Conservation (phyloP, 2,329 filamentous ascomycete species). For the Penicillium sumatraense region DNA sequence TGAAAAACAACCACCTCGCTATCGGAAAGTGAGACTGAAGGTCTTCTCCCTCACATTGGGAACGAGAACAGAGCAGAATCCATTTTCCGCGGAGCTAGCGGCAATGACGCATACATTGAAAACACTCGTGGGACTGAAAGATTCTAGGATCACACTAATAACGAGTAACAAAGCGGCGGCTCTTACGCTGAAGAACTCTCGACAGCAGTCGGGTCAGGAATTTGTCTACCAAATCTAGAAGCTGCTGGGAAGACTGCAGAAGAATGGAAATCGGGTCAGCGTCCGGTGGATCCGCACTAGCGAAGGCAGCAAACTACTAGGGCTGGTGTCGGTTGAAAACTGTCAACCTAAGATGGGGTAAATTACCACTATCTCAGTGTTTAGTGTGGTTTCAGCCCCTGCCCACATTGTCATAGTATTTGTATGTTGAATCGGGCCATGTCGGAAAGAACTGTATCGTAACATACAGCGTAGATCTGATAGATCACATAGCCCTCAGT, state of each 20-base stretch:
- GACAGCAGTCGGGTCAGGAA: not conserved
- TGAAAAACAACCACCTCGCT: constrained; percentile 21
- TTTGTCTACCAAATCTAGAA: not conserved
- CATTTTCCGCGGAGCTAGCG: constrained; percentile 26
- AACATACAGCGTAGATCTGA: not conserved
- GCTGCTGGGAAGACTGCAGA: constrained; percentile 15
- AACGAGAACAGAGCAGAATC: constrained; percentile 27
- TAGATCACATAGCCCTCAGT: not conserved
- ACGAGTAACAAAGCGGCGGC: constrained; percentile 29
- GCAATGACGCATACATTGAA: constrained; percentile 26
- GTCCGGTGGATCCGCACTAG: constrained; percentile 22
- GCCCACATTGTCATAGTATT: not conserved
- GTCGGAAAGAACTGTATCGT: not conserved
- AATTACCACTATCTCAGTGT: constrained; percentile 1
- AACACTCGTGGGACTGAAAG: constrained; percentile 21
- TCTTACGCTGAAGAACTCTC: constrained; percentile 8
- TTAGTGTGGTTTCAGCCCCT: not conserved
- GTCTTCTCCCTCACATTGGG: constrained; percentile 23
- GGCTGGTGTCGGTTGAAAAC: too few species aligned
- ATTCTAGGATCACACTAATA: constrained; percentile 22
- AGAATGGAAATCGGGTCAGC: constrained; percentile 16
- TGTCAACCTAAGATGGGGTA: not conserved
- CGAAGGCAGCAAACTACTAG: constrained; percentile 17
- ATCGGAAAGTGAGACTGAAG: constrained; percentile 21
- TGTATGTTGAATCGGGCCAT: not conserved